Conservation (phyloP, 208 protist species). For the Leishmania martiniquensis region DNA sequence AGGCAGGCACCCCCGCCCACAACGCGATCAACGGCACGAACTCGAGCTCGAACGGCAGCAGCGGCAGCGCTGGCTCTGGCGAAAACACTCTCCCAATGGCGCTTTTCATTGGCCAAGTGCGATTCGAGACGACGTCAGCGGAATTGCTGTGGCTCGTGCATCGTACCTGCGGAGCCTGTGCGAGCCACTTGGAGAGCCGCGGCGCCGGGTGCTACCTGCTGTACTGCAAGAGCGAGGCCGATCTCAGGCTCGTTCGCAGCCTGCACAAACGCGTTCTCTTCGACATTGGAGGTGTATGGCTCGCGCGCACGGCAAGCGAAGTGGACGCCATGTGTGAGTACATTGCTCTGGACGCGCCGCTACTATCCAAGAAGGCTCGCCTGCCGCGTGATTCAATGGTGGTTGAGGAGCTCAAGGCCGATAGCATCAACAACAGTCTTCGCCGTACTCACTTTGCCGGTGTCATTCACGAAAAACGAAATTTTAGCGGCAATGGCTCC, state of each 20-base stretch:
- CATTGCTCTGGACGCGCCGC: constrained; percentile 63
- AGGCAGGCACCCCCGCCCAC: constrained; percentile 3
- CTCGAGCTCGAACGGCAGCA: constrained; percentile 12
- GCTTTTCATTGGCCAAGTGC: constrained; percentile 87
- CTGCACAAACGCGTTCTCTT: constrained; percentile 87
- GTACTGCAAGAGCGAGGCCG: constrained; percentile 63
- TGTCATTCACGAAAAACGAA: constrained; percentile 17
- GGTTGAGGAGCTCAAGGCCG: constrained; percentile 78
- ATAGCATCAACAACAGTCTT: constrained; percentile 15
- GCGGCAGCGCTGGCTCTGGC: constrained; percentile 10
- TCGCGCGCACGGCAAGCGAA: constrained; percentile 70
- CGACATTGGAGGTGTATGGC: constrained; percentile 82
- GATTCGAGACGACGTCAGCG: constrained; percentile 77
- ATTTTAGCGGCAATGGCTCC: constrained; percentile 1
- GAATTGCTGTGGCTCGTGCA: constrained; percentile 84
- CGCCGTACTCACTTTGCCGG: constrained; percentile 19
- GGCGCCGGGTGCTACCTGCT: constrained; percentile 81
- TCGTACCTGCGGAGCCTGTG: constrained; percentile 59
- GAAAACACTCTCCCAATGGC: constrained; percentile 28
- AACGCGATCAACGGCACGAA: constrained; percentile 7
- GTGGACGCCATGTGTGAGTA: constrained; percentile 81
- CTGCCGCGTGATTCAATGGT: constrained; percentile 84
- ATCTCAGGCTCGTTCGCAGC: constrained; percentile 62
- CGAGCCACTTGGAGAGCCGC: constrained; percentile 66
- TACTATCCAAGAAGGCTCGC: constrained; percentile 60